phyloP scores from a whole-genome alignment of 2,329 filamentous ascomycete species.

The Neurospora sp. region DNA sequence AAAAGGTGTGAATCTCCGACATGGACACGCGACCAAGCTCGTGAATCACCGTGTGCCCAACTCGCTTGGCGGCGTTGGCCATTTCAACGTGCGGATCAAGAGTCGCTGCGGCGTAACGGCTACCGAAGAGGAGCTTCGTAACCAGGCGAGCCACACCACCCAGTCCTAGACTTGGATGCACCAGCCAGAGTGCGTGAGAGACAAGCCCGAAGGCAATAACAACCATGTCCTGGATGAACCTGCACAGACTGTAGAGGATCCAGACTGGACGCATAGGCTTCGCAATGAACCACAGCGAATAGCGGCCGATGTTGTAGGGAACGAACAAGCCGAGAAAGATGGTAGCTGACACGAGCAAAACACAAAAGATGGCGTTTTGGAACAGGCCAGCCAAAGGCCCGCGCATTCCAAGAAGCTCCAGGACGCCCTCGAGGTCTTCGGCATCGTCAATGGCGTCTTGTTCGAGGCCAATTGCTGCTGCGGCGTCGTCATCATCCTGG shows the following conservation, averaged over 20 bases:
- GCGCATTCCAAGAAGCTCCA: constrained; percentile 94
- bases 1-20: constrained; percentile 65
- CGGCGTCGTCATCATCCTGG: constrained; percentile 52
- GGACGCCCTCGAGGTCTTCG: constrained; percentile 90
- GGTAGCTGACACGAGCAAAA: constrained; percentile 78
- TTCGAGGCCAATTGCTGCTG: constrained; percentile 60
- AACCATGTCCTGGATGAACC: constrained; percentile 65
- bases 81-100: background rate
- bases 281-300: constrained; percentile 68
- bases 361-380: constrained; percentile 92
- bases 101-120: constrained; percentile 5
- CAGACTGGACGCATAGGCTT: constrained; percentile 70
- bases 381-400: constrained; percentile 81
- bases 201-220: constrained; percentile 53
- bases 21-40: constrained; percentile 40
- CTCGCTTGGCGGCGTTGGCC: constrained; percentile 33
- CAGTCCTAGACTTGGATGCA: constrained; percentile 24
- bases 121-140: background rate
- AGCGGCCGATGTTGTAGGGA: constrained; percentile 84
- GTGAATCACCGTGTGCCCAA: constrained; percentile 39
- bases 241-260: constrained; percentile 62
- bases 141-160: constrained; percentile 9
- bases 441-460: constrained; percentile 70
- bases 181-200: constrained; percentile 28
- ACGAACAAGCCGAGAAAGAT: constrained; percentile 79